Evolutionary conservation across 164 flowering plant genomes (phyloP), one percentile per base, ranked within the genome.

Genomic region (Stephania cephalantha): DNA sequence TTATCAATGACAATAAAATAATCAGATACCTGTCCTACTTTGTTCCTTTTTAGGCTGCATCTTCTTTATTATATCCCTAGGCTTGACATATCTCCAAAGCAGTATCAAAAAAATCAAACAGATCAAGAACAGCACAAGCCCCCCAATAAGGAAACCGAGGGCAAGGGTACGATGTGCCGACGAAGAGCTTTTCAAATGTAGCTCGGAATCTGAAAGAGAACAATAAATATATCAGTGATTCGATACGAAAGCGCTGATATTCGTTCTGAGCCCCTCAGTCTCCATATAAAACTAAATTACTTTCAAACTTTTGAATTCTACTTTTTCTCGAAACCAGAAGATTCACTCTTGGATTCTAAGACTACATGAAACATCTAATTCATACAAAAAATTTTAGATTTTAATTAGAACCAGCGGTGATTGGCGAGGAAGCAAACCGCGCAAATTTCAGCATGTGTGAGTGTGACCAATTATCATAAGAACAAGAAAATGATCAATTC

Each of bases 131-230:
- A 86, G 69, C 48, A 80, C 73, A 9, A 84, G 12, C 22, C 81
- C 85, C 18, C 88, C 89, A 50, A 87, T 80, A 75, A 89, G 83
- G 73, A 89, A 77, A 79, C 68, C 81, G 0, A 89, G 71, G 50
- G 78, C 82, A 6, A 82, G 15, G 22, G 82, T 52, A 35, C 52
- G 65, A 1, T 67, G 63, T 12, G 52, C 58, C 9, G 74, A 30
- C 35, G 69, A 0, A 1, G 83, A 68, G 71, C 73, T 74, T 70
- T 61, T 11, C 46, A 42, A n/a, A 45, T 55, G 35, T 25, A 46
- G 66, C 31, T 11, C 15, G 25, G 25, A 25, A 25, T 25, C 25
- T 25, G 25, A 25, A 25, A 25, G 25, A 25, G 25, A 25, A 25
- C 0, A 25, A 25, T 25, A 25, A 25, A 25, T 25, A 25, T 25